A percentile compares a stretch with the other conserved stretches of the same genome.
Evolutionary conservation across 805 yeast genomes (phyloP).

Genomic region (Candida ipomoeae): DNA sequence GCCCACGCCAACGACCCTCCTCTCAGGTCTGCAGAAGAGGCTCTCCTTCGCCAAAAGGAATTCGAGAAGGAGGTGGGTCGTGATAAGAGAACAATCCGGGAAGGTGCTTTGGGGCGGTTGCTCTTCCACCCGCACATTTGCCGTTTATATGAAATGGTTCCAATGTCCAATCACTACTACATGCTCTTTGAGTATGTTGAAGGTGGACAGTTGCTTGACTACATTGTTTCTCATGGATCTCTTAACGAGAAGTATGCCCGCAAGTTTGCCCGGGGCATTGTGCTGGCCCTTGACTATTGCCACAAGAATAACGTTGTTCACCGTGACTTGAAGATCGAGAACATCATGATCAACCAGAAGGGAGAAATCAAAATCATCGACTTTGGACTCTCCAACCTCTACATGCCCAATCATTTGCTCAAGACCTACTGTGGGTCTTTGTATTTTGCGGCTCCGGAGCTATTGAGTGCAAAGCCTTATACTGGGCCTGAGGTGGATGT

Average conservation of each 20-base stretch:
- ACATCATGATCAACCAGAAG: constrained; percentile 86
- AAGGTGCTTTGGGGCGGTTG: constrained; percentile 88
- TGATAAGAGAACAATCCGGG: constrained; percentile 89
- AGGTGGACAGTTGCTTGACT: constrained; percentile 97
- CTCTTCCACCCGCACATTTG: constrained; percentile 91
- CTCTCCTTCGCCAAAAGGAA: constrained; percentile 60
- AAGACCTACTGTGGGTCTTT: constrained; percentile 96
- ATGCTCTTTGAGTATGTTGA: constrained; percentile 95
- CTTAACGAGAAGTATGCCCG: constrained; percentile 92
- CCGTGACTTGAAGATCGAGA: constrained; percentile 93
- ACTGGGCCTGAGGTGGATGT: constrained; percentile 96
- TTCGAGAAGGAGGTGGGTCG: constrained; percentile 80
- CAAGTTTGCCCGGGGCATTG: constrained; percentile 91
- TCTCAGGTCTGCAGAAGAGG: constrained; percentile 54
- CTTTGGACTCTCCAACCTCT: constrained; percentile 90
- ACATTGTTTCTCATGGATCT: constrained; percentile 93
- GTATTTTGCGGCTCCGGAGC: constrained; percentile 98
- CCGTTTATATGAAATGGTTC: constrained; percentile 85
- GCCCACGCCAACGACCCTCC: constrained; percentile 69
- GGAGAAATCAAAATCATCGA: constrained; percentile 96
- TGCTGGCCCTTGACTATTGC: constrained; percentile 88
- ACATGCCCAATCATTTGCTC: constrained; percentile 62
- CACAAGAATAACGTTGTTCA: constrained; percentile 94
- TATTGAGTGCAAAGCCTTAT: constrained; percentile 87
- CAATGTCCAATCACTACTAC: constrained; percentile 95